Conservation (phyloP, 192 early-diverging fungal genomes). For the Entomortierella beljakovae region DNA sequence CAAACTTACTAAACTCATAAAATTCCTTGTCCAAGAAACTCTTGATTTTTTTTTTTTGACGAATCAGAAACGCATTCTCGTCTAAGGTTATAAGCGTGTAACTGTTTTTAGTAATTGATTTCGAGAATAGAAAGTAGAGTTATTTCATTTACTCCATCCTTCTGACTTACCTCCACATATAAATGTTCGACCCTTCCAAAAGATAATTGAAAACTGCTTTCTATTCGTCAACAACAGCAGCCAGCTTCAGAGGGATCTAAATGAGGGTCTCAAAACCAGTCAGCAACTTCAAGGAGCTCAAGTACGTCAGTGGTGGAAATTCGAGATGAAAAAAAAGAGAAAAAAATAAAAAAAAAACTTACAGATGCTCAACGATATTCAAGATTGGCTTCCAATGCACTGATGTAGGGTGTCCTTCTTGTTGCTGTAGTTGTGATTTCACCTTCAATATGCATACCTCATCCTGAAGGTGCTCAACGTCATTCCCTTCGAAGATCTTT, state of each 20-base stretch:
- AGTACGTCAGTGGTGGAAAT: conserved; percentile 7
- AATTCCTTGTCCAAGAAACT: conserved; percentile 8
- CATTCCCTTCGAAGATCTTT: conserved; percentile 5
- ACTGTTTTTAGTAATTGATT: conserved; percentile 13
- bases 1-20: conserved; percentile 15
- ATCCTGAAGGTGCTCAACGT: conserved; percentile 3
- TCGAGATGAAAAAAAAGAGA: conserved; percentile 10
- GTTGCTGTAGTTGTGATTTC: conserved; percentile 6
- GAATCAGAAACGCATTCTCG: conserved; percentile 12
- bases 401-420: not conserved
- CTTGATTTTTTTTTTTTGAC: conserved; percentile 2
- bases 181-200: conserved; percentile 8
- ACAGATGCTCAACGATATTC: conserved; percentile 13
- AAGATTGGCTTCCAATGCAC: conserved; percentile 7
- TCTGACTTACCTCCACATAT: conserved; percentile 17
- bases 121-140: conserved; percentile 9
- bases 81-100: conserved; percentile 4
- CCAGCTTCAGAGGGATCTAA: conserved; percentile 16
- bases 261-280: conserved; percentile 12
- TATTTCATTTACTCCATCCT: conserved; percentile 17
- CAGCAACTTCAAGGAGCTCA: conserved; percentile 17
- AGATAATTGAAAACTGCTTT: conserved; percentile 14
- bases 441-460: conserved; percentile 14
- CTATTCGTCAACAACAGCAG: conserved; percentile 21
- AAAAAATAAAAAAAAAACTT: conserved; percentile 11